Base-by-base conservation (phyloP, 192 early-diverging fungal genomes). In the Coemansia sp. region DNA sequence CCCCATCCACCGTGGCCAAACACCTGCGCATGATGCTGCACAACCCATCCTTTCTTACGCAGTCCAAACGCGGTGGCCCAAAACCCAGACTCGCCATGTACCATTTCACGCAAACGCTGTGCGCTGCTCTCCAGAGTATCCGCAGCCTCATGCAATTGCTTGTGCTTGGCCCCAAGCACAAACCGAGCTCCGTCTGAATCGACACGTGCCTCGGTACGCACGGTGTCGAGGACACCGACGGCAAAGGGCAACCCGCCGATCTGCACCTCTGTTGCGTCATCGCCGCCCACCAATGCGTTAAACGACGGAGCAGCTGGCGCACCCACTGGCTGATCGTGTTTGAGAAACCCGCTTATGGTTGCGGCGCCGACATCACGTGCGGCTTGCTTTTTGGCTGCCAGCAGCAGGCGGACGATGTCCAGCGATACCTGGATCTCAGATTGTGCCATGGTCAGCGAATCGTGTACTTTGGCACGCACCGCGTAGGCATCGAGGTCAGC, bases 141-240 rank as follows among this genome's bases (percentile, higher is more conserved):
- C 11, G 80, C 80, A 1, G 80, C 75, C 9, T 76, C 75, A 3
- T 61, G 51, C 53, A 83, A 55, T 51, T 78, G 80, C 41, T 60
- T 69, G 51, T 83, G 73, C 67, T 83, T 83, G 32, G 80, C 80
- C 36, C 80, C 80, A 17, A 83, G 72, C 5, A 83, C 80, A 48
- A 83, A 76, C 6, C 64, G 17, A 63, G 71, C 37, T 58, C 58
- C 57, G 35, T 53, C 43, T 45, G 57, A 55, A 64, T 65, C 39
- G 37, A 2, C 35, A 14, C 6, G 14, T n/a, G n/a, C 32, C 51
- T 78, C 75, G 8, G 70, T 70, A 2, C 75, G 67, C 38, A 65
- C 43, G 1, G 75, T 69, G 45, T 69, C 72, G n/a, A 83, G 63
- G 12, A 78, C 45, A 33, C 72, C 69, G 0, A 72, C 68, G 8